phyloP scores from a whole-genome alignment of 192 early-diverging fungal genomes.

The Allomyces macrogynus region DNA sequence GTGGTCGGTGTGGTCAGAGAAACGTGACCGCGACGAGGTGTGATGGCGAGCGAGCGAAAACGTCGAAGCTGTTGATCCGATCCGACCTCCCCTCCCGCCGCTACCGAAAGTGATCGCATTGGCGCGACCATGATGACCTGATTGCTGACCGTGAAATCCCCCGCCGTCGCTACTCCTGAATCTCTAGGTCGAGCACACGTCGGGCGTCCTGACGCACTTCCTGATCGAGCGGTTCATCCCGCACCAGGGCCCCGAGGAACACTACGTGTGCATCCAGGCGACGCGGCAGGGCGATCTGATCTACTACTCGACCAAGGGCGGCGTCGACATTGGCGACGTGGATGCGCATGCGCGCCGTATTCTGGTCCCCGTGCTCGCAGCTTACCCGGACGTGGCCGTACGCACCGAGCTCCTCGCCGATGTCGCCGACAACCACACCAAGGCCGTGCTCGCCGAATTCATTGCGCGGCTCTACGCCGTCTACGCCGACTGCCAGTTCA shows the following conservation, averaged over 20 bases:
- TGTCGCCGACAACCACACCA: constrained; percentile 32
- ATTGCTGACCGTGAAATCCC: background rate
- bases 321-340: constrained; percentile 95
- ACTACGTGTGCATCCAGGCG: constrained; percentile 93
- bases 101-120: background rate
- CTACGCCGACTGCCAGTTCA: constrained; percentile 92
- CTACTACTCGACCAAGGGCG: constrained; percentile 95
- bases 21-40: background rate
- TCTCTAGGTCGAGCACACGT: constrained; percentile 51
- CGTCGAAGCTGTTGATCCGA: too few relatives aligned
- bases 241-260: constrained; percentile 78
- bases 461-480: constrained; percentile 82
- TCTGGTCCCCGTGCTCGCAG: constrained; percentile 55
- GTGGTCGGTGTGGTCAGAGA: background rate
- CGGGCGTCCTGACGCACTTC: constrained; percentile 81
- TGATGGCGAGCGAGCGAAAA: too few relatives aligned
- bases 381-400: constrained; percentile 42
- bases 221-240: constrained; percentile 86
- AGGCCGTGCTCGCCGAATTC: constrained; percentile 68
- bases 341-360: constrained; percentile 87
- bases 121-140: background rate
- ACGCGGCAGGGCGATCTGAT: constrained; percentile 88
- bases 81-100: too few relatives aligned
- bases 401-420: constrained; percentile 53
- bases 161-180: constrained; percentile 1